Evolutionary conservation across 352 stramenopile genomes (phyloP).

Genomic region (Phytophthora foliorum): DNA sequence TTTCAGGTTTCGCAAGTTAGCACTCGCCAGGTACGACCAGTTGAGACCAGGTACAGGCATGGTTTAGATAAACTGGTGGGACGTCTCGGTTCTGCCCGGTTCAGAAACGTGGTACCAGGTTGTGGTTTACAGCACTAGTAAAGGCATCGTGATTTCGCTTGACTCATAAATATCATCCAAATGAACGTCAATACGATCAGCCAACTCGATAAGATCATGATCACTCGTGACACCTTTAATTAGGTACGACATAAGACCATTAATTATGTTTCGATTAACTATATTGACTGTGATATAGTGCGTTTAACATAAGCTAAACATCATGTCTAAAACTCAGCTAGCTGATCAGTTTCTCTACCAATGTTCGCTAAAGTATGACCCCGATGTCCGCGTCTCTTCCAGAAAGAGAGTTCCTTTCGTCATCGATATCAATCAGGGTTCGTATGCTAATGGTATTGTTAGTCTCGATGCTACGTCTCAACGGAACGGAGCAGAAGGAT

Average conservation of each 20-base stretch:
- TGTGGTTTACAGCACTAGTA: too few relatives aligned
- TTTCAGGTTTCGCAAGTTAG: too few relatives aligned
- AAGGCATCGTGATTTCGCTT: too few relatives aligned
- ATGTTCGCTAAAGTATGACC: too few relatives aligned
- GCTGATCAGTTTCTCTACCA: constrained; percentile 13
- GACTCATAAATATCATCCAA: not conserved
- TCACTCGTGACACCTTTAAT: not conserved
- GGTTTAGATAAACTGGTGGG: too few relatives aligned
- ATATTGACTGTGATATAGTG: not conserved
- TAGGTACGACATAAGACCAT: not conserved
- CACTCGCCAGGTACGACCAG: too few relatives aligned
- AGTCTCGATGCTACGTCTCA: constrained; percentile 8
- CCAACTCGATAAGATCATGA: not conserved
- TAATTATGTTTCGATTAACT: not conserved
- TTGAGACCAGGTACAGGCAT: too few relatives aligned
- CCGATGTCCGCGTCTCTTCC: too few relatives aligned
- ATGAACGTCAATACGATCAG: not conserved
- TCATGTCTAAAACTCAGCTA: constrained; percentile 2
- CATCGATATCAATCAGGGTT: constrained; percentile 11
- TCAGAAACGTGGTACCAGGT: too few relatives aligned
- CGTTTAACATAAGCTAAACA: not conserved
- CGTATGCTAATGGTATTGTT: constrained; percentile 6
- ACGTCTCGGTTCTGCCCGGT: too few relatives aligned
- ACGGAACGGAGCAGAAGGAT: constrained; percentile 7
- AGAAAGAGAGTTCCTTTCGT: constrained; percentile 3